Percentiles rank a stretch among this genome's conserved stretches.
These are phyloP conservation scores for Trichopus zeylanicus DNA, from an alignment of 116 monocot species.

Conservation along the genomic window DNA sequence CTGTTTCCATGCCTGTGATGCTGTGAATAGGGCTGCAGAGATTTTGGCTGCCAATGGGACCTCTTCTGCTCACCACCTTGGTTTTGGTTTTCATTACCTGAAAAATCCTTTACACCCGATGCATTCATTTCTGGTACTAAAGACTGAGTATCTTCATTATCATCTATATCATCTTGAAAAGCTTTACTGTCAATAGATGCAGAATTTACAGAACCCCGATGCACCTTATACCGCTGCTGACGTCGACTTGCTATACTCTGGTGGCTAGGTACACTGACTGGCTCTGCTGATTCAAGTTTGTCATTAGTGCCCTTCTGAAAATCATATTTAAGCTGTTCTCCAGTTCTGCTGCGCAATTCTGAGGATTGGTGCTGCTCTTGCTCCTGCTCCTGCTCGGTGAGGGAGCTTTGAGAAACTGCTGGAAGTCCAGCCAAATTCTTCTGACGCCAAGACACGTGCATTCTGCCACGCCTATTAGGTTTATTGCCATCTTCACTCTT, in stretches of 20 bases:
- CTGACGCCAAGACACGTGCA: conserved; percentile 60
- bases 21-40: conserved; percentile 32
- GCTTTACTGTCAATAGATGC: conserved; percentile 11
- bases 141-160: conserved; percentile 5
- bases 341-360: conserved; percentile 1
- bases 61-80: conserved; percentile 17
- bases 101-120: conserved; percentile 16
- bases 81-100: conserved; percentile 18
- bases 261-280: not conserved
- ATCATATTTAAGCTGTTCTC: conserved; percentile 12
- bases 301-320: conserved; percentile 8
- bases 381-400: conserved; percentile 5
- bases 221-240: conserved; percentile 20
- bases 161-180: conserved; percentile 2
- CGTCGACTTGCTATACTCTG: conserved; percentile 20
- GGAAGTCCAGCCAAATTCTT: conserved; percentile 18
- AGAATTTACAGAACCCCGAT: conserved; percentile 10
- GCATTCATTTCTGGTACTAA: conserved; percentile 12
- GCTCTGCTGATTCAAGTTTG: conserved; percentile 10
- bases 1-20: conserved; percentile 12
- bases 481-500: conserved; percentile 37
- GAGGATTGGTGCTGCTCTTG: conserved; percentile 14
- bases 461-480: conserved; percentile 36
- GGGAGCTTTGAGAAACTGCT: not conserved
- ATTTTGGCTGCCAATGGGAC: conserved; percentile 80